Conservation (phyloP, 805 yeast genomes). For the Candida adriatica region DNA sequence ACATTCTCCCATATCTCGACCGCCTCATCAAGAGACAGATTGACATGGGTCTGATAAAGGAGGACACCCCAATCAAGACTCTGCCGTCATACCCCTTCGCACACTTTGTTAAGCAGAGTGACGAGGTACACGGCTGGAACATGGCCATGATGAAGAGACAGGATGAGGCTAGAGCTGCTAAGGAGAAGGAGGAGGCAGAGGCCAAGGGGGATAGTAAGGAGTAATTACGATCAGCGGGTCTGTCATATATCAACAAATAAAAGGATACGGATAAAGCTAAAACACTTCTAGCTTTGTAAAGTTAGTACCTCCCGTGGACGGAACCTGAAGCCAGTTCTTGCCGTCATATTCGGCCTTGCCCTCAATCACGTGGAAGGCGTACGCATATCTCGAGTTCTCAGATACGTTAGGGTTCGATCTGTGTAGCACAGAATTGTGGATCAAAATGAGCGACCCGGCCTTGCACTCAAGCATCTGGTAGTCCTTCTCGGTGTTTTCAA, state of each 20-base stretch:
- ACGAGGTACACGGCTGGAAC: constrained; percentile 36
- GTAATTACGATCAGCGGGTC: too few species aligned
- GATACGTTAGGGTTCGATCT: constrained; percentile 59
- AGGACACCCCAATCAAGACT: constrained; percentile 53
- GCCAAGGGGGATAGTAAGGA: constrained; percentile 2
- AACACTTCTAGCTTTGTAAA: constrained; percentile 40
- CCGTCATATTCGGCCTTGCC: constrained; percentile 56
- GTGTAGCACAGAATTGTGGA: constrained; percentile 66
- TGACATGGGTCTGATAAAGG: constrained; percentile 44
- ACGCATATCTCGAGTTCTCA: constrained; percentile 57
- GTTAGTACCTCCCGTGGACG: constrained; percentile 57
- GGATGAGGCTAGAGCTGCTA: constrained; percentile 15
- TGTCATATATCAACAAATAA: too few species aligned
- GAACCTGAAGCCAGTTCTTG: constrained; percentile 73
- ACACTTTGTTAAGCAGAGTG: constrained; percentile 34
- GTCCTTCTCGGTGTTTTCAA: constrained; percentile 25
- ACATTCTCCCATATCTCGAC: constrained; percentile 51
- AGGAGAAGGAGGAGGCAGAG: constrained; percentile 5
- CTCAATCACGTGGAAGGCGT: constrained; percentile 75
- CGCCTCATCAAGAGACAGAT: constrained; percentile 49
- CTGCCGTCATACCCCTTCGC: constrained; percentile 61
- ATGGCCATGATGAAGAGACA: constrained; percentile 22
- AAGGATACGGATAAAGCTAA: too few species aligned
- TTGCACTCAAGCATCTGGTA: constrained; percentile 53
- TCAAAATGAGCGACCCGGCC: constrained; percentile 66